A percentile compares a stretch with the other conserved stretches of the same genome.
Evolutionary conservation across 148 eudicot species (phyloP).

Genomic region (Rhododendron williamsianum): DNA sequence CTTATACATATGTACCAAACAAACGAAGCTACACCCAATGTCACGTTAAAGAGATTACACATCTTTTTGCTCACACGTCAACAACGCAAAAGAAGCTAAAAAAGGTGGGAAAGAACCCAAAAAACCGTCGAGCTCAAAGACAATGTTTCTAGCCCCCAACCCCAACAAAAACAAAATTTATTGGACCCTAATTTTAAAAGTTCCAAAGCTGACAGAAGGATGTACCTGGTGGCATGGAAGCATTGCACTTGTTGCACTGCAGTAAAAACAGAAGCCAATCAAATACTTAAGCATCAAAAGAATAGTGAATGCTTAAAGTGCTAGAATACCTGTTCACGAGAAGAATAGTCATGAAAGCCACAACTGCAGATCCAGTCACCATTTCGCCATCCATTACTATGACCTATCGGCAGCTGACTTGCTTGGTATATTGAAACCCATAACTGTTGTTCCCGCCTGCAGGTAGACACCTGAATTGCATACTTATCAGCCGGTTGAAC

Average conservation of each 20-base stretch:
- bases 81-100: neutral
- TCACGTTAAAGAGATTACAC: neutral
- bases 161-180: neutral
- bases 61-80: neutral
- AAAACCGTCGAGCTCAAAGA: neutral
- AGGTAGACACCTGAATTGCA: too few species aligned
- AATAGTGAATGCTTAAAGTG: neutral
- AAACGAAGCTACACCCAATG: neutral
- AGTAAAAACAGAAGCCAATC: constrained; percentile 12
- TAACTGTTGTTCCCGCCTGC: constrained; percentile 16
- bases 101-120: neutral
- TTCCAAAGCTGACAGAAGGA: neutral
- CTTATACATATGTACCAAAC: neutral
- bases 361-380: constrained; percentile 56
- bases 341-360: constrained; percentile 74
- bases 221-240: constrained; percentile 51
- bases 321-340: constrained; percentile 35
- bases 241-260: constrained; percentile 45
- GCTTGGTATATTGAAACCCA: constrained; percentile 21
- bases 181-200: neutral
- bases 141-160: neutral
- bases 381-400: constrained; percentile 52
- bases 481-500: constrained; percentile 15
- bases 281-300: neutral
- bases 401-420: constrained; percentile 31